Evolutionary conservation across 1,284 basidiomycete genomes (phyloP).

Genomic region (Irpex sp.): DNA sequence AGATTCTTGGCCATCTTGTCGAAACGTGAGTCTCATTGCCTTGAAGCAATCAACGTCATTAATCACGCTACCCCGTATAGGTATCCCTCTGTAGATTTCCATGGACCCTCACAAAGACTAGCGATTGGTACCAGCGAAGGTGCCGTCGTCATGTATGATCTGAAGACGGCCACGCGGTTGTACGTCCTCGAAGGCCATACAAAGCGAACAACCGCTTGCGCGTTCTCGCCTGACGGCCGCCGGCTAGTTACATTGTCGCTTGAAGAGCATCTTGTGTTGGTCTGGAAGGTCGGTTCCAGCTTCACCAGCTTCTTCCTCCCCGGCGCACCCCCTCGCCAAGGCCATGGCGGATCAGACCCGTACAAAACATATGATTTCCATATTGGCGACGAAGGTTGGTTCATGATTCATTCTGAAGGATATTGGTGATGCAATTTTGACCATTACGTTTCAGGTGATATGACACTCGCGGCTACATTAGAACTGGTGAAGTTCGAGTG

Average conservation of each 20-base stretch:
- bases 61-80: slow-evolving; percentile 34
- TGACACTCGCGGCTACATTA: slow-evolving; percentile 69
- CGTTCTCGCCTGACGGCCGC: slow-evolving; percentile 91
- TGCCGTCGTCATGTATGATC: slow-evolving; percentile 92
- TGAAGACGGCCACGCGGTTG: slow-evolving; percentile 92
- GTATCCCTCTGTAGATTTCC: slow-evolving; percentile 92
- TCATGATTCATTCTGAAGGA: no score
- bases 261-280: slow-evolving; percentile 76
- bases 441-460: slow-evolving; percentile 43
- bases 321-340: slow-evolving; percentile 90
- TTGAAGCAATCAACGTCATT: not conserved
- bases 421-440: not conserved
- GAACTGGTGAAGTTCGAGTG: slow-evolving; percentile 80
- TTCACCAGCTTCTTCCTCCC: slow-evolving; percentile 88
- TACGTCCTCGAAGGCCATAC: slow-evolving; percentile 94
- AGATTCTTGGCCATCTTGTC: slow-evolving; percentile 89
- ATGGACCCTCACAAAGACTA: slow-evolving; percentile 80
- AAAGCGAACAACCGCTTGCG: slow-evolving; percentile 73
- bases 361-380: slow-evolving; percentile 83
- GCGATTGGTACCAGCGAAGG: slow-evolving; percentile 95
- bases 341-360: slow-evolving; percentile 73
- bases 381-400: slow-evolving; percentile 56
- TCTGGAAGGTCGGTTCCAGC: slow-evolving; percentile 89
- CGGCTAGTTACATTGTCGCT: slow-evolving; percentile 86
- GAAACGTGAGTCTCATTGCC: slow-evolving; percentile 60